Evolutionary conservation across 2,329 filamentous ascomycete genomes (phyloP).

Genomic region (Exophiala phaeomuriformis): DNA sequence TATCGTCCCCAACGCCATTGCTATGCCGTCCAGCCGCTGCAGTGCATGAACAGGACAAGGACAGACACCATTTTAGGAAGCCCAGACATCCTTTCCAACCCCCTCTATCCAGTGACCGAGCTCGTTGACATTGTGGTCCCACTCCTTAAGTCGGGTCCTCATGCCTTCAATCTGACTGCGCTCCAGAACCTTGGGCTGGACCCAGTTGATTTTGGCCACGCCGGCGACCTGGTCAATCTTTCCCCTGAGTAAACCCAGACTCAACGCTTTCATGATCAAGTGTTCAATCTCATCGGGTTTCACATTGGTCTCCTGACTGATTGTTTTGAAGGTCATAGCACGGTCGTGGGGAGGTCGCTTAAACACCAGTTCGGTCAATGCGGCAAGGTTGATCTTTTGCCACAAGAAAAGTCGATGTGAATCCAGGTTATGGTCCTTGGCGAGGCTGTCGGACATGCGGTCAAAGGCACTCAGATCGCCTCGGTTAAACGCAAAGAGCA

Average conservation of each 20-base stretch:
- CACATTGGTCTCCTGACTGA: slow-evolving; percentile 88
- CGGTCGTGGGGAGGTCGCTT: slow-evolving; percentile 91
- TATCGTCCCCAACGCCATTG: slow-evolving; percentile 20
- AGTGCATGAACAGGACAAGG: slow-evolving; percentile 52
- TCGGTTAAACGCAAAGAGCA: slow-evolving; percentile 97
- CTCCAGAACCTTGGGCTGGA: slow-evolving; percentile 95
- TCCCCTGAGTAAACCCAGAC: slow-evolving; percentile 77
- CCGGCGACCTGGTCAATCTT: slow-evolving; percentile 95
- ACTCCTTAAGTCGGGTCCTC: slow-evolving; percentile 79
- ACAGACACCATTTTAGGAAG: slow-evolving; percentile 88
- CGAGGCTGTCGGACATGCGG: slow-evolving; percentile 70
- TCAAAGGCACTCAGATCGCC: slow-evolving; percentile 87
- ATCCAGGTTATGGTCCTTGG: slow-evolving; percentile 69
- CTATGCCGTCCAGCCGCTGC: slow-evolving; percentile 10
- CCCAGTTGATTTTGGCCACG: slow-evolving; percentile 94
- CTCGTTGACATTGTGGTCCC: slow-evolving; percentile 93
- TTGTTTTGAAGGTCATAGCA: slow-evolving; percentile 83
- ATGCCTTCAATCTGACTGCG: slow-evolving; percentile 92
- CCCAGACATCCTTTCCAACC: slow-evolving; percentile 92
- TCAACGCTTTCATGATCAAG: slow-evolving; percentile 97
- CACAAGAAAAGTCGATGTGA: slow-evolving; percentile 78
- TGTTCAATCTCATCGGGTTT: slow-evolving; percentile 89
- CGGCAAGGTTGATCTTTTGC: slow-evolving; percentile 96
- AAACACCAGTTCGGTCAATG: slow-evolving; percentile 93
- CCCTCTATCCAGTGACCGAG: slow-evolving; percentile 95